Percentiles rank a stretch among this genome's conserved stretches.
Evolutionary conservation across 768 basidiomycete genomes (phyloP).

Genomic region (Serendipita sp.): DNA sequence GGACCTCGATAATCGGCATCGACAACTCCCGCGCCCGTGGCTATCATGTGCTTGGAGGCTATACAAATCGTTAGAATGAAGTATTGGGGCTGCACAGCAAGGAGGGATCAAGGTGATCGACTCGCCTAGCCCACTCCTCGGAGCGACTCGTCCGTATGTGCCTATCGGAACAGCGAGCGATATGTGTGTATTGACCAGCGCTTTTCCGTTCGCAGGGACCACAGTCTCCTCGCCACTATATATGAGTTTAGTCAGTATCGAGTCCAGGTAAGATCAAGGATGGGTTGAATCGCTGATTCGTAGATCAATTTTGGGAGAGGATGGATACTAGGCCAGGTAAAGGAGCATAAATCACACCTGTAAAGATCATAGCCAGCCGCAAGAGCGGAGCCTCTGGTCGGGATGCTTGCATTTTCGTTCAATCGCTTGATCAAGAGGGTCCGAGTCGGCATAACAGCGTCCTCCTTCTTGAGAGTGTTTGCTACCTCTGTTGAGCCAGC

Average conservation of each 20-base stretch:
- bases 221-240: conserved; percentile 66
- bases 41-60: conserved; percentile 98
- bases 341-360: conserved; percentile 34
- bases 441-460: not conserved
- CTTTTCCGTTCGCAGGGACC: conserved; percentile 82
- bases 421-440: conserved; percentile 67
- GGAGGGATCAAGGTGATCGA: conserved; percentile 8
- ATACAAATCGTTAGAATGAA: not conserved
- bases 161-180: conserved; percentile 87
- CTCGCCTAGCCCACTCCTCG: conserved; percentile 85
- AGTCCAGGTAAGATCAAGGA: not conserved
- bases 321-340: not conserved
- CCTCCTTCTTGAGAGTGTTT: not conserved
- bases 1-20: conserved; percentile 92
- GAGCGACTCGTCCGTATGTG: conserved; percentile 93
- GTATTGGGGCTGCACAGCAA: too few relatives aligned
- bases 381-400: conserved; percentile 70
- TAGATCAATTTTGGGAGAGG: too few relatives aligned
- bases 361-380: conserved; percentile 94
- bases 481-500: not conserved
- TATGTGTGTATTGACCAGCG: conserved; percentile 76
- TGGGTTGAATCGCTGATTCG: too few relatives aligned
- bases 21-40: conserved; percentile 93
- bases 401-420: conserved; percentile 64
- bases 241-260: conserved; percentile 1